Conservation (phyloP, 768 basidiomycete species). For the Collybiopsis luxurians region DNA sequence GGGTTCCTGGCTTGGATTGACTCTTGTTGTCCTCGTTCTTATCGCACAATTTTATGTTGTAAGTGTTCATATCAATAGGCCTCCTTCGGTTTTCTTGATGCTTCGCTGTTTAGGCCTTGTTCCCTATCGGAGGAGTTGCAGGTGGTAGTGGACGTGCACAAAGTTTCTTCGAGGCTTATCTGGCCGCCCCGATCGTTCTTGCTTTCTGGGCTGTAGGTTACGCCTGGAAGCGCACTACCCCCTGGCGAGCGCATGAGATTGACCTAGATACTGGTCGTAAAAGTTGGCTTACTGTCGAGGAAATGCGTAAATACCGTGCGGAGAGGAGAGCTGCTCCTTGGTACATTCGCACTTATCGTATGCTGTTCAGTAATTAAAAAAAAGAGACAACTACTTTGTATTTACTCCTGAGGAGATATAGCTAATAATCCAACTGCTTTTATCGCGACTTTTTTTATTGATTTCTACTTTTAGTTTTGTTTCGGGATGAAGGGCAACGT, state of each 20-base stretch:
- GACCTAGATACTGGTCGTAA: slow-evolving; percentile 31
- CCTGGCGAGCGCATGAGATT: slow-evolving; percentile 34
- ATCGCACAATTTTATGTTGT: slow-evolving; percentile 47
- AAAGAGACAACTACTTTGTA: too few relatives aligned
- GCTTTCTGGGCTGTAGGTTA: slow-evolving; percentile 36
- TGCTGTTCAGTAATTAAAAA: slow-evolving; percentile 4
- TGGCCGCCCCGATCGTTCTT: slow-evolving; percentile 39
- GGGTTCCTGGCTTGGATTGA: slow-evolving; percentile 44
- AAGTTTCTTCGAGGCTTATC: slow-evolving; percentile 32
- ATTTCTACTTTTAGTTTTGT: too few relatives aligned
- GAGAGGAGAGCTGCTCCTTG: slow-evolving; percentile 5
- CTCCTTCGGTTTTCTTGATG: not conserved
- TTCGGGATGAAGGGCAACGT: too few relatives aligned
- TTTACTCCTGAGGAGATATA: too few relatives aligned
- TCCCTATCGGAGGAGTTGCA: slow-evolving; percentile 35
- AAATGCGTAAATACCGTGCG: slow-evolving; percentile 9
- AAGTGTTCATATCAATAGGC: slow-evolving; percentile 9
- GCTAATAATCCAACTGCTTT: too few relatives aligned
- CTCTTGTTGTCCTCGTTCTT: slow-evolving; percentile 36
- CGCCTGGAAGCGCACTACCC: slow-evolving; percentile 38
- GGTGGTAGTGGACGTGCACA: slow-evolving; percentile 26
- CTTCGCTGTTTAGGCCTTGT: slow-evolving; percentile 31
- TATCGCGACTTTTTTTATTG: too few relatives aligned
- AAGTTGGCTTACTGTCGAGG: slow-evolving; percentile 12
- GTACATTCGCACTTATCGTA: slow-evolving; percentile 6